Evolutionary conservation across 768 basidiomycete species (phyloP), one percentile per base, ranked within the genome.

Genomic region (Austroboletus eburneus): DNA sequence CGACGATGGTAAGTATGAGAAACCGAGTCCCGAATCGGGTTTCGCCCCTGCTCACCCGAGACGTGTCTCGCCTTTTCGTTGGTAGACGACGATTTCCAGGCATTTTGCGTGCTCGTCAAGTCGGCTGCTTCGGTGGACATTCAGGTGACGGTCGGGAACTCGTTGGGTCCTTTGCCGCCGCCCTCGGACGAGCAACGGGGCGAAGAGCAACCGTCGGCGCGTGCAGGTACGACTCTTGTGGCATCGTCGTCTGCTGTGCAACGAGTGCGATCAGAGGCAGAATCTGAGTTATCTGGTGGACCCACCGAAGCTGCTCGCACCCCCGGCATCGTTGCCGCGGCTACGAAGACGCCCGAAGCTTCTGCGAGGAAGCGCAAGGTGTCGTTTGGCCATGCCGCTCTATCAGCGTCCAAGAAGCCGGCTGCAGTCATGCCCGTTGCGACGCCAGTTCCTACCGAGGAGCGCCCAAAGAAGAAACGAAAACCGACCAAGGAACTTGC

Each of bases 1-100:
- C n/a, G 87, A 87, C 29, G 87, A 91, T 59, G 85, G 89, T 87
- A 55, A 50, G 46, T 17, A 9, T n/a, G n/a, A n/a, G n/a, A n/a
- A n/a, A n/a, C n/a, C n/a, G n/a, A n/a, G n/a, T n/a, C 32, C 32
- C 32, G 9, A 23, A 42, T n/a, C 17, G 45, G 32, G 38, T 20
- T 5, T 21, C 30, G 25, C 14, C 24, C 39, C n/a, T 16, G 5
- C 49, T 50, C 21, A 57, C 20, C 21, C n/a, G 12, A 10, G 24
- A 1, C 24, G 10, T 29, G 34, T 45, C 1, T 46, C 18, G 7
- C 12, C 27, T 6, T 27, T 5, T 27, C 7, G 27, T 5, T 27
- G 27, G 9, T 44, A 91, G 88, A 87, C 36, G 87, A 85, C 32
- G 88, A 91, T 63, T 90, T 88, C 51, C 81, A 83, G 44, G 87